phyloP scores from a whole-genome alignment of 2,329 filamentous ascomycete species.

The Fusarium azukiicola region DNA sequence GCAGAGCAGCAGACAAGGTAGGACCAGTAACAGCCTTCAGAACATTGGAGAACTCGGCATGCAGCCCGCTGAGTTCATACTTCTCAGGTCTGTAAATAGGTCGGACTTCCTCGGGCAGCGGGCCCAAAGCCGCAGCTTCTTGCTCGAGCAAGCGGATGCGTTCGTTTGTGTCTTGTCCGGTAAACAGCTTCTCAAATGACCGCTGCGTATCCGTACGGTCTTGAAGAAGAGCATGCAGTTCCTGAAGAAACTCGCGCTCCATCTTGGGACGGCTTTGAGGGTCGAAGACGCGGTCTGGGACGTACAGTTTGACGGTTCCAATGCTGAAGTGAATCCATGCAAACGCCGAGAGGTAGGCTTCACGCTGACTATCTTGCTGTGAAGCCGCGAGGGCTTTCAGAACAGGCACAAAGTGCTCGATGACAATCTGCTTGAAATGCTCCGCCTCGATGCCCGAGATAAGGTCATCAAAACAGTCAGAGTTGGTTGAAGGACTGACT shows the following conservation, averaged over 20 bases:
- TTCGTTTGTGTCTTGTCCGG: slow-evolving; percentile 84
- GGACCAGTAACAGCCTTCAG: slow-evolving; percentile 81
- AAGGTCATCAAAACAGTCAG: slow-evolving; percentile 48
- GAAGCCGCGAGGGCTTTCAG: slow-evolving; percentile 66
- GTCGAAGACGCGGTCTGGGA: slow-evolving; percentile 93
- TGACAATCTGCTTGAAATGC: slow-evolving; percentile 64
- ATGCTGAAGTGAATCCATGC: slow-evolving; percentile 90
- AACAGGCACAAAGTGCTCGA: slow-evolving; percentile 69
- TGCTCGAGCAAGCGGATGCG: slow-evolving; percentile 82
- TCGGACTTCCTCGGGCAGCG: slow-evolving; percentile 81
- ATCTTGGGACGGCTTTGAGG: slow-evolving; percentile 85
- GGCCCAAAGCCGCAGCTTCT: slow-evolving; percentile 82
- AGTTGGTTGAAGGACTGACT: slow-evolving; percentile 18
- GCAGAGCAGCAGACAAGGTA: slow-evolving; percentile 64
- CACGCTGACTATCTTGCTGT: slow-evolving; percentile 38
- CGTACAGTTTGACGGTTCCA: slow-evolving; percentile 88
- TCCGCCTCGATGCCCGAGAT: slow-evolving; percentile 53
- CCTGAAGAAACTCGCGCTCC: slow-evolving; percentile 78
- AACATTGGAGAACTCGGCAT: slow-evolving; percentile 91
- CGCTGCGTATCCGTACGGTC: slow-evolving; percentile 80
- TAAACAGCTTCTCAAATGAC: slow-evolving; percentile 83
- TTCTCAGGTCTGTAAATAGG: slow-evolving; percentile 85
- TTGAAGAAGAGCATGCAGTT: slow-evolving; percentile 77
- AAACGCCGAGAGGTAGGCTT: slow-evolving; percentile 65
- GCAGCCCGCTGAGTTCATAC: slow-evolving; percentile 86